These are phyloP conservation scores for Xylaria longipes DNA, from an alignment of 495 filamentous ascomycete species.

Conservation along the genomic window DNA sequence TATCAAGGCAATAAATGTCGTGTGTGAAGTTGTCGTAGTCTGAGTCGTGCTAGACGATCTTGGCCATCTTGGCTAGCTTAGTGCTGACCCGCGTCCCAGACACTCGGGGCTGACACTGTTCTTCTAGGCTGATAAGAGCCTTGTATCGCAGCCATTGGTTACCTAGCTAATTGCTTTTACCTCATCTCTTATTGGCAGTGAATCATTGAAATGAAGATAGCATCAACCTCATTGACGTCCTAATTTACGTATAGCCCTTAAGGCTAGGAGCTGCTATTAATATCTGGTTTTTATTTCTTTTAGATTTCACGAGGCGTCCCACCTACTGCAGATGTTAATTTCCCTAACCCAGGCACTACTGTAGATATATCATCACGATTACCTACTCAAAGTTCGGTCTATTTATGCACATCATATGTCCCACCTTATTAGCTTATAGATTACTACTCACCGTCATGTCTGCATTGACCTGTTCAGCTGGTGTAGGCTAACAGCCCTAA, in stretches of 20 bases:
- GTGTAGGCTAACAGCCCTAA: not conserved
- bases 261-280: not conserved
- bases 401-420: not conserved
- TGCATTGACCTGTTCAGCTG: too few species aligned
- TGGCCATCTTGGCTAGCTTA: conserved; percentile 11
- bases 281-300: not conserved
- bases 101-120: conserved; percentile 6
- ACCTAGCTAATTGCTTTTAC: conserved; percentile 3
- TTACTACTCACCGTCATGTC: too few species aligned
- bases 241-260: too few species aligned
- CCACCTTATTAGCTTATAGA: too few species aligned
- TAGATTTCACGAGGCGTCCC: not conserved
- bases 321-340: not conserved
- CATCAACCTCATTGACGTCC: not conserved
- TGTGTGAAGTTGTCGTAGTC: not conserved
- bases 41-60: not conserved
- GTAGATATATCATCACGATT: not conserved
- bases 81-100: conserved; percentile 15
- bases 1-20: not conserved
- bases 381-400: not conserved
- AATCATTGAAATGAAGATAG: not conserved
- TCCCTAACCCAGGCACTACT: not conserved
- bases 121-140: conserved; percentile 11
- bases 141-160: not conserved
- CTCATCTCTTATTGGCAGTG: conserved; percentile 13